Evolutionary conservation across 371 early-diverging fungal species (phyloP), one percentile per base, ranked within the genome.

Genomic region (Mucor velutinosus): DNA sequence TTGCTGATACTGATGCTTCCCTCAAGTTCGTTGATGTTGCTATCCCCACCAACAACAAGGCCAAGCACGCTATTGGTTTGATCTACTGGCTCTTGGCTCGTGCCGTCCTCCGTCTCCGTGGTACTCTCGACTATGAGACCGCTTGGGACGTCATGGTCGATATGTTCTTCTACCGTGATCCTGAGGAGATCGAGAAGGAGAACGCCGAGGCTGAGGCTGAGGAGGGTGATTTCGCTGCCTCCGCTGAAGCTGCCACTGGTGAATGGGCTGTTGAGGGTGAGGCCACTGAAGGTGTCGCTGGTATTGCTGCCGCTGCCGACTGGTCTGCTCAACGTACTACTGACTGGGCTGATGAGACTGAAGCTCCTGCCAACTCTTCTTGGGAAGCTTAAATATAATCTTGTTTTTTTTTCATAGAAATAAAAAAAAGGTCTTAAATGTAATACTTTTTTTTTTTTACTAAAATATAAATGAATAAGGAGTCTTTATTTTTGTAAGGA

Each of bases 11-110:
- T 64, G 99, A 99, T 91, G 93, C 98, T 60, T 91, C 95, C 58
- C 87, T 99, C 78, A 81, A 89, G 73, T 91, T 91, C 86, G 93
- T 99, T 77, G 99, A 99, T 87, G 91, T 99, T 86, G 99, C 96
- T 75, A 99, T 99, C 89, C 99, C 99, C 74, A 93, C 94, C 86
- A 99, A 99, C 95, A 99, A 99, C 93, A 92, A 98, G 86, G 94
- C 93, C 73, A 98, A 99, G 89, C 93, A 96, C 89, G 84, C 99
- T 74, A 95, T 99, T 78, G 99, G 99, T 86, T 90, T 98, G 62
- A 92, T 91, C 76, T 97, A 94, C 92, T 99, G 95, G 93, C 87
- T 99, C 72, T 88, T 99, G 76, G 96, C 97, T 74, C 93, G 98
- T 82, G 94, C 99, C 85, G 95, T 99, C 69, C 94, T 97, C 83